Conservation (phyloP, 2,329 filamentous ascomycete species). For the Hypoxylon sp. region DNA sequence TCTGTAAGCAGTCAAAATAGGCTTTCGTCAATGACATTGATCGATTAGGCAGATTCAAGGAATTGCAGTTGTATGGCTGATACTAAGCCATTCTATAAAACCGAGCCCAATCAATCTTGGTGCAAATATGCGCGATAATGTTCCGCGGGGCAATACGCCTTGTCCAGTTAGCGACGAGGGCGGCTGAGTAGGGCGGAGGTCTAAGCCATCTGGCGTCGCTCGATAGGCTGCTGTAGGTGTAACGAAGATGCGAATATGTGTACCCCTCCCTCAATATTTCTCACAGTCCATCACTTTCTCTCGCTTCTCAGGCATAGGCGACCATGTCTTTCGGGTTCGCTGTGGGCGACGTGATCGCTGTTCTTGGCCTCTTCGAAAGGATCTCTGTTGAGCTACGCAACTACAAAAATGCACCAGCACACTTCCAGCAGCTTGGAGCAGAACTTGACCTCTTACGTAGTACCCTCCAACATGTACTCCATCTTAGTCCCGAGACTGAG, state of each 20-base stretch:
- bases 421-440: not conserved
- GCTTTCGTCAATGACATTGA: not conserved
- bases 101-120: too few relatives aligned
- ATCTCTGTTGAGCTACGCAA: not conserved
- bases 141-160: not conserved
- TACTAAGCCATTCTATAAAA: too few relatives aligned
- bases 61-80: not conserved
- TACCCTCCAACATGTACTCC: not conserved
- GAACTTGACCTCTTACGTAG: not conserved
- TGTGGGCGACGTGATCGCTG: not conserved
- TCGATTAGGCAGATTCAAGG: not conserved
- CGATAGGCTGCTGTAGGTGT: not conserved
- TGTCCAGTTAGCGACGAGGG: not conserved
- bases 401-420: not conserved
- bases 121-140: too few relatives aligned
- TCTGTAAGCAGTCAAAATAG: not conserved
- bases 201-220: not conserved
- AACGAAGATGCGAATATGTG: too few relatives aligned
- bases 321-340: not conserved
- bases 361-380: not conserved
- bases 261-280: not conserved
- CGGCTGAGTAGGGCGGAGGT: not conserved
- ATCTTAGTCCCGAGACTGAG: not conserved
- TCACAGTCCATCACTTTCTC: not conserved
- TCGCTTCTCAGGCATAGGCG: not conserved